Percentiles rank a stretch among this genome's conserved stretches.
These are phyloP conservation scores for Trypanosoma caninum DNA, from an alignment of 208 protist species.

Conservation along the genomic window DNA sequence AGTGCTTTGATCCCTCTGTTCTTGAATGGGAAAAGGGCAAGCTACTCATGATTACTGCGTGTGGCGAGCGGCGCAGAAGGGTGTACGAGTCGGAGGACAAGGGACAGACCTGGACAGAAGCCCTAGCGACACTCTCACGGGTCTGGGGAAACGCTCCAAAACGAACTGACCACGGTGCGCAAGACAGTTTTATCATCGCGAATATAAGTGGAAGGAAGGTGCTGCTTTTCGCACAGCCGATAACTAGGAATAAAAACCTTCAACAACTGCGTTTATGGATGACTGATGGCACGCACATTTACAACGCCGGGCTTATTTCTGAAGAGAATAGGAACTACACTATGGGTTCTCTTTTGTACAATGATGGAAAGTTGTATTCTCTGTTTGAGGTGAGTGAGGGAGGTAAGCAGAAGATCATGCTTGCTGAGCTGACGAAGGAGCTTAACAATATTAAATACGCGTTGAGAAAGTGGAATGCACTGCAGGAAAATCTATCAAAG, in stretches of 20 bases:
- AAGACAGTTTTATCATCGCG: constrained; percentile 3
- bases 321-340: neutral
- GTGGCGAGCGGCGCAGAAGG: neutral
- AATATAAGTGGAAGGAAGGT: constrained; percentile 3
- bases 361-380: neutral
- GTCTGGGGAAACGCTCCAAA: constrained; percentile 5
- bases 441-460: constrained; percentile 1
- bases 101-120: constrained; percentile 18
- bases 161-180: neutral
- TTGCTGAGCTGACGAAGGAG: neutral
- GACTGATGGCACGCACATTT: constrained; percentile 12
- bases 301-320: constrained; percentile 10
- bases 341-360: constrained; percentile 8
- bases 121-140: constrained; percentile 12
- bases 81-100: constrained; percentile 15
- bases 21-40: constrained; percentile 15
- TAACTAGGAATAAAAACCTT: neutral
- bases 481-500: neutral
- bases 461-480: constrained; percentile 2
- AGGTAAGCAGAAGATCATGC: neutral
- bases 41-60: constrained; percentile 5
- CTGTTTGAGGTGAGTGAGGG: constrained; percentile 2
- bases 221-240: constrained; percentile 13
- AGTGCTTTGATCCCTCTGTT: constrained; percentile 4
- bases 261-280: constrained; percentile 19